phyloP scores from a whole-genome alignment of 129 eudicot genomes.

The Sambucus nigra region DNA sequence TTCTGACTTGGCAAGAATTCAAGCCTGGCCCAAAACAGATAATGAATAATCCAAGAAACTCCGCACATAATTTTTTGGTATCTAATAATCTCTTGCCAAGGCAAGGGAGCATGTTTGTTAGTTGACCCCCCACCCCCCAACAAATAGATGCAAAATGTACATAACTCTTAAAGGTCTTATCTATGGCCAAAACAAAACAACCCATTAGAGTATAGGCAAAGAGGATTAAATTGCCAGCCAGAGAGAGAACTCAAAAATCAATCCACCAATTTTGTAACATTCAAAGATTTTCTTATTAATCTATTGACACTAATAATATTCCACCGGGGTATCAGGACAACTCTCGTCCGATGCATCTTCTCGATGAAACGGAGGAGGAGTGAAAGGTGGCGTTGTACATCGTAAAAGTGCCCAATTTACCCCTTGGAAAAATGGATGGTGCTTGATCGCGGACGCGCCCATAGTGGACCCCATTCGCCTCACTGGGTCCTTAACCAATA shows the following conservation, averaged over 20 bases:
- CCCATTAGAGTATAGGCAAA: background rate
- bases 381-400: conserved; percentile 64
- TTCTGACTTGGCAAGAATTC: background rate
- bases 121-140: background rate
- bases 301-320: conserved; percentile 42
- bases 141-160: background rate
- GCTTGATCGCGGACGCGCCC: conserved; percentile 84
- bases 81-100: background rate
- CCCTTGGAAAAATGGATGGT: conserved; percentile 74
- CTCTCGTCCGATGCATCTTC: conserved; percentile 48
- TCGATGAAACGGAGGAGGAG: conserved; percentile 49
- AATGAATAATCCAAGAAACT: background rate
- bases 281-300: background rate
- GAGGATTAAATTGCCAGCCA: background rate
- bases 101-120: background rate
- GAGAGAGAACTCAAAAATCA: conserved; percentile 1
- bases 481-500: conserved; percentile 74
- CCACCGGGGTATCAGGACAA: conserved; percentile 58
- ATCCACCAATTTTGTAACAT: conserved; percentile 4
- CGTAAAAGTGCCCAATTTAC: conserved; percentile 88
- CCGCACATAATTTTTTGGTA: background rate
- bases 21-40: background rate
- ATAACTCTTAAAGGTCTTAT: background rate
- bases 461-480: conserved; percentile 66
- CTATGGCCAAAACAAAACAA: background rate